These are phyloP conservation scores for Acacia acuminata DNA, from an alignment of 306 rosid genomes.

Conservation along the genomic window DNA sequence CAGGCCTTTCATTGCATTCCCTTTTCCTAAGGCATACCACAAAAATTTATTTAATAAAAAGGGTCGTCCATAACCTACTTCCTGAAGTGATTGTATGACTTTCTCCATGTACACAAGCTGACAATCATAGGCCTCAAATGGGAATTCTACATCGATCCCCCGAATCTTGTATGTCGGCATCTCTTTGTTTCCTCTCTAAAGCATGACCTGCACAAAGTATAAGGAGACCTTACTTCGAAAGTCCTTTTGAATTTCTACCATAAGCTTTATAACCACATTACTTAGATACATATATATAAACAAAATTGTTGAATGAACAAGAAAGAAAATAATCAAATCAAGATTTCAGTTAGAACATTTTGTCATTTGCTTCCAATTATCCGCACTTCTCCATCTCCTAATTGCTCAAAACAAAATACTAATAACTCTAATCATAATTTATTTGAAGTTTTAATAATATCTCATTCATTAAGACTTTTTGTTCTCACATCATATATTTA, in stretches of 20 bases:
- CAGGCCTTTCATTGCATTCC: no score
- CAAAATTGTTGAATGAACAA: no score
- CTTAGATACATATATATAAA: neutral
- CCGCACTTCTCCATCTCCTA: neutral
- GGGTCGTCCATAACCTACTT: conserved; percentile 42
- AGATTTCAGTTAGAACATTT: no score
- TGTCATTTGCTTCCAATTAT: no score
- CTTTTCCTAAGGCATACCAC: no score
- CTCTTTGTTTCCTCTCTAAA: conserved; percentile 10
- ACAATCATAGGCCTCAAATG: conserved; percentile 87
- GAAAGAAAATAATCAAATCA: no score
- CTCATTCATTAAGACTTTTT: neutral
- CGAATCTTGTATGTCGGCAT: conserved; percentile 85
- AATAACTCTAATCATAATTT: neutral
- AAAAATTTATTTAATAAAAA: no score
- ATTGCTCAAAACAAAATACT: no score
- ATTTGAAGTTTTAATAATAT: no score
- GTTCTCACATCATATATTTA: neutral
- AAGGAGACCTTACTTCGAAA: conserved; percentile 40
- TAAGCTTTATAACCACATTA: neutral
- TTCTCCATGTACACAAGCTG: conserved; percentile 95
- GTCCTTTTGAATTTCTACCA: neutral
- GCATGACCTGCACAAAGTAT: no score
- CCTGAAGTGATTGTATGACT: conserved; percentile 85
- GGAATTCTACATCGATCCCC: conserved; percentile 86